Evolutionary conservation across 768 basidiomycete species (phyloP).

Genomic region (Amanita rimosa): DNA sequence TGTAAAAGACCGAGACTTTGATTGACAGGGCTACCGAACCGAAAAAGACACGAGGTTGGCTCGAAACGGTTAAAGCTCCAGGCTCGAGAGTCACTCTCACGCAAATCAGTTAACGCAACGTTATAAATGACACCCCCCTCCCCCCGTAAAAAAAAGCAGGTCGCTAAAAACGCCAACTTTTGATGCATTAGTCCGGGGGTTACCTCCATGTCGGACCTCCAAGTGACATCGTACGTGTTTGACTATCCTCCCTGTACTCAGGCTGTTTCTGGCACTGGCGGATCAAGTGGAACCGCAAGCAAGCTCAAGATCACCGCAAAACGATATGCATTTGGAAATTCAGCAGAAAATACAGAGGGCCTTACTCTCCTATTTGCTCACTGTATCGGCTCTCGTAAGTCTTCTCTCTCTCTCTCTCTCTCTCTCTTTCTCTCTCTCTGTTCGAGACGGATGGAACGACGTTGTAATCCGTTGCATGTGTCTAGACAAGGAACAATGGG

Average conservation of each 20-base stretch:
- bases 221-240: slow-evolving; percentile 1
- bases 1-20: slow-evolving; percentile 1
- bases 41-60: neutral
- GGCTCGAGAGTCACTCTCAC: neutral
- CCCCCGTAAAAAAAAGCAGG: neutral
- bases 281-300: neutral
- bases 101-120: slow-evolving; percentile 4
- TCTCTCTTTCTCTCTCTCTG: no score
- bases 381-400: slow-evolving; percentile 35
- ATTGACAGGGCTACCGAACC: slow-evolving; percentile 3
- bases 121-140: neutral
- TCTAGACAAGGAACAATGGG: slow-evolving; percentile 47
- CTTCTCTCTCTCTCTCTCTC: no score
- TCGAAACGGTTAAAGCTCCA: neutral
- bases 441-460: neutral
- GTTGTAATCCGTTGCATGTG: neutral
- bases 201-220: neutral
- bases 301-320: slow-evolving; percentile 33
- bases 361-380: slow-evolving; percentile 37
- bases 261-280: neutral
- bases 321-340: slow-evolving; percentile 22
- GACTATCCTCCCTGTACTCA: neutral
- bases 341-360: slow-evolving; percentile 18
- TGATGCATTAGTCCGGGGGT: neutral
- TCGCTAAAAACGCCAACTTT: neutral